Conservation (phyloP, 148 eudicot species). For the Polygonum aviculare region DNA sequence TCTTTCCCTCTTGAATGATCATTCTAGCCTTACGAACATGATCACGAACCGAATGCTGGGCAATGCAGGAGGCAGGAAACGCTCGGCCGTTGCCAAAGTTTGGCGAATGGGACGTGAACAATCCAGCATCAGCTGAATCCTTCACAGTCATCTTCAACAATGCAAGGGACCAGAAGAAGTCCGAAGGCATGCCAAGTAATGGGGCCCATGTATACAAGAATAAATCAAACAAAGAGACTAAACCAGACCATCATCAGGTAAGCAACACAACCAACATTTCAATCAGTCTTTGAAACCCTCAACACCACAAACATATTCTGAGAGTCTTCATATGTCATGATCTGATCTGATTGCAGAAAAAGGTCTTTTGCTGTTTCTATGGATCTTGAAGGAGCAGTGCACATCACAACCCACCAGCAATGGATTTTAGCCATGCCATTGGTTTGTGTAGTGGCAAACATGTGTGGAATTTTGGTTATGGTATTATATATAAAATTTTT, state of each 20-base stretch:
- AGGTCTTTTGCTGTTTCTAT: conserved; percentile 2
- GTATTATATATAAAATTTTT: not conserved
- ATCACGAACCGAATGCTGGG: not conserved
- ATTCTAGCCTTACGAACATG: no score
- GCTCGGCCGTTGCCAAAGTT: conserved; percentile 35
- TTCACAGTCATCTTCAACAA: conserved; percentile 37
- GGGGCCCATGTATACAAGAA: not conserved
- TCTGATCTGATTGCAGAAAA: not conserved
- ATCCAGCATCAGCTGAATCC: conserved; percentile 34
- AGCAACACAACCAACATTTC: not conserved
- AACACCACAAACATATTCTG: not conserved
- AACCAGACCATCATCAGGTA: not conserved
- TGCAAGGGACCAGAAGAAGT: conserved; percentile 39
- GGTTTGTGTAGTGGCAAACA: not conserved
- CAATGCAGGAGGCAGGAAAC: not conserved
- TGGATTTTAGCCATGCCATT: conserved; percentile 1
- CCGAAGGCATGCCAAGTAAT: not conserved
- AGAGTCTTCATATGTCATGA: not conserved
- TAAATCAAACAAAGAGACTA: not conserved
- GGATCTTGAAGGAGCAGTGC: conserved; percentile 2
- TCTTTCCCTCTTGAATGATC: no score
- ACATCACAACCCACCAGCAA: not conserved
- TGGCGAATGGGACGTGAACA: conserved; percentile 45
- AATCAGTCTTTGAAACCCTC: not conserved
- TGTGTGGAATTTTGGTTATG: not conserved